These are phyloP conservation scores for Metschnikowia orientalis DNA, from an alignment of 805 yeast genomes.

Conservation along the genomic window DNA sequence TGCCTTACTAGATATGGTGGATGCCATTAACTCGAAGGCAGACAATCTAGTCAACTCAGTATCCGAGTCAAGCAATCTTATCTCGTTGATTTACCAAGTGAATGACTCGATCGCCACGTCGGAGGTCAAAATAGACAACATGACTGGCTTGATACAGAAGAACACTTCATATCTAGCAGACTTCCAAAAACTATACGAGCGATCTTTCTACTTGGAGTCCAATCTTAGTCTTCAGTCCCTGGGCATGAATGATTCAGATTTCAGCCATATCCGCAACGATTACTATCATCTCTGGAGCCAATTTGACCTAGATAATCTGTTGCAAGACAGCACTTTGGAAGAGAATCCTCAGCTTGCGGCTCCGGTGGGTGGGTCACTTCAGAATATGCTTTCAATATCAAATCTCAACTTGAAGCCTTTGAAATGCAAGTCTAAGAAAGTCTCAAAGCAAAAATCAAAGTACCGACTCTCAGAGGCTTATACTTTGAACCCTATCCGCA, in stretches of 20 bases:
- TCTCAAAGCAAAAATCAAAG: conserved; percentile 38
- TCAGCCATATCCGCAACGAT: conserved; percentile 28
- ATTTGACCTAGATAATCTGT: no score
- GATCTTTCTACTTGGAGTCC: conserved; percentile 32
- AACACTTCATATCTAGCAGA: conserved; percentile 24
- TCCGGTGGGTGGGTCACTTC: conserved; percentile 8
- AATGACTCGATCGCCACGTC: conserved; percentile 22
- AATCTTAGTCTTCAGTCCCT: conserved; percentile 29
- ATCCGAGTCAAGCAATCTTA: conserved; percentile 22
- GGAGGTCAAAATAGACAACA: conserved; percentile 29
- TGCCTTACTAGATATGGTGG: conserved; percentile 28
- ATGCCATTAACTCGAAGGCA: conserved; percentile 28
- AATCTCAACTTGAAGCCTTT: conserved; percentile 38
- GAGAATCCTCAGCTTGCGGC: no score
- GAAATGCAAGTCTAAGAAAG: conserved; percentile 28
- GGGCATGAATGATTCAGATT: conserved; percentile 29
- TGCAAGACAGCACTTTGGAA: no score
- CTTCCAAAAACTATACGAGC: conserved; percentile 29
- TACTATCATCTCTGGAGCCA: conserved; percentile 23
- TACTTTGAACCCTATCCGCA: conserved; percentile 33
- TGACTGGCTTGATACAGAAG: conserved; percentile 20
- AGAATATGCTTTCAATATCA: conserved; percentile 29
- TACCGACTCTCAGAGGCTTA: conserved; percentile 37
- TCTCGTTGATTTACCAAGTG: conserved; percentile 19
- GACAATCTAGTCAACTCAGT: conserved; percentile 21